Percentiles rank a stretch among this genome's conserved stretches.
Conservation (phyloP, 179 eudicot species). For the Beta macrorhiza region DNA sequence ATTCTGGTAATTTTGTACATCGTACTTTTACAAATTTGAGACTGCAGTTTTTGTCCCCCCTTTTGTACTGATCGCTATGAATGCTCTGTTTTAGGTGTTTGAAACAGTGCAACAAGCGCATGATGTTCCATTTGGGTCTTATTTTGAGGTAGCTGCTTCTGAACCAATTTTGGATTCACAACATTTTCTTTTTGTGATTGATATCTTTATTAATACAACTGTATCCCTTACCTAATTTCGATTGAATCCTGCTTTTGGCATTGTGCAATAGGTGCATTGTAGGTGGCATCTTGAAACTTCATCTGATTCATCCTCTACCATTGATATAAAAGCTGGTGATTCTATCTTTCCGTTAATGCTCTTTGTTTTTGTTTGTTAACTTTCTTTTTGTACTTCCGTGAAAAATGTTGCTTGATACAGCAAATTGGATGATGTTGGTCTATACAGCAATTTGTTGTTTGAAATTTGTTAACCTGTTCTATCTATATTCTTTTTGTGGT, state of each 20-base stretch:
- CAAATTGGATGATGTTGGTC: background rate
- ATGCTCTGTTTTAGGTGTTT: conserved; percentile 53
- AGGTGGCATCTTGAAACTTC: conserved; percentile 64
- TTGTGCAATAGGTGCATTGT: conserved; percentile 62
- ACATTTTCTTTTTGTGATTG: background rate
- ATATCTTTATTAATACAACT: background rate
- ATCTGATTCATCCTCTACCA: conserved; percentile 56
- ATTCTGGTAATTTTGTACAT: conserved; percentile 42
- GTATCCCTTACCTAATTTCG: background rate
- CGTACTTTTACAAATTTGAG: background rate
- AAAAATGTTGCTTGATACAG: background rate
- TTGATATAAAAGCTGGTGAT: conserved; percentile 73
- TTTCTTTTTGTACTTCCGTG: background rate
- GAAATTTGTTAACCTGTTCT: background rate
- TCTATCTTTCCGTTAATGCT: background rate
- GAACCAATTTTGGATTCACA: background rate
- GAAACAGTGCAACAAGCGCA: conserved; percentile 97
- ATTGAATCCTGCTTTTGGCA: background rate
- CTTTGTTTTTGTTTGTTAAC: background rate
- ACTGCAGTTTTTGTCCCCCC: background rate
- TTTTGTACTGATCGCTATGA: conserved; percentile 6
- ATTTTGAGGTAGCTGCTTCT: conserved; percentile 66
- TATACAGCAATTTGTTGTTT: background rate
- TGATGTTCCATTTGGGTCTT: conserved; percentile 95
- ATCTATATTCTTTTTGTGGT: background rate